Percentiles rank a stretch among this genome's conserved stretches.
Conservation (phyloP, 805 yeast genomes). For the Lachancea quebecensis region DNA sequence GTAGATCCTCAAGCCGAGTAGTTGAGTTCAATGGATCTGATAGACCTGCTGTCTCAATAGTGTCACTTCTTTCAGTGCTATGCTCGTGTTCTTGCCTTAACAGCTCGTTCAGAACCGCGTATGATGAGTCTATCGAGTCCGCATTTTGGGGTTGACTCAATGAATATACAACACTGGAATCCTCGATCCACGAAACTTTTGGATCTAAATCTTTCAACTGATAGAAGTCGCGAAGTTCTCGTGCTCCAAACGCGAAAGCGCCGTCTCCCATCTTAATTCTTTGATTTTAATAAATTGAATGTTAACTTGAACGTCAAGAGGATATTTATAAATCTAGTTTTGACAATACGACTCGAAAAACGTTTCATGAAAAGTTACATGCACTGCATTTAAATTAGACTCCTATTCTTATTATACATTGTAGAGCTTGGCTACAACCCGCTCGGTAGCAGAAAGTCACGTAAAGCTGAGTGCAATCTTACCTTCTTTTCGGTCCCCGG, state of each 20-base stretch:
- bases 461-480: not conserved
- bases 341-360: too few relatives aligned
- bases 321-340: too few relatives aligned
- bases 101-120: conserved; percentile 29
- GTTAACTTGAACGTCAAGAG: not conserved
- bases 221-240: conserved; percentile 34
- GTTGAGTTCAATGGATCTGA: conserved; percentile 9
- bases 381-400: not conserved
- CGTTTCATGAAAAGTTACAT: not conserved
- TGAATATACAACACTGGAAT: conserved; percentile 25
- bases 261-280: not conserved
- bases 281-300: not conserved
- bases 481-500: conserved; percentile 47
- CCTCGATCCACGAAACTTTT: conserved; percentile 31
- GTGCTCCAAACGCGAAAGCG: conserved; percentile 19
- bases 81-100: conserved; percentile 21
- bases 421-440: too few relatives aligned
- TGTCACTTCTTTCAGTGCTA: conserved; percentile 10
- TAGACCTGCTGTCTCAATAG: conserved; percentile 10
- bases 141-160: conserved; percentile 21
- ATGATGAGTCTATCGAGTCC: conserved; percentile 26
- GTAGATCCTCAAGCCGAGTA: conserved; percentile 19
- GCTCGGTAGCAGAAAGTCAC: too few relatives aligned
- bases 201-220: conserved; percentile 41
- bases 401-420: not conserved